Conservation (phyloP, 2,329 filamentous ascomycete species). For the Neofusicoccum sp. region DNA sequence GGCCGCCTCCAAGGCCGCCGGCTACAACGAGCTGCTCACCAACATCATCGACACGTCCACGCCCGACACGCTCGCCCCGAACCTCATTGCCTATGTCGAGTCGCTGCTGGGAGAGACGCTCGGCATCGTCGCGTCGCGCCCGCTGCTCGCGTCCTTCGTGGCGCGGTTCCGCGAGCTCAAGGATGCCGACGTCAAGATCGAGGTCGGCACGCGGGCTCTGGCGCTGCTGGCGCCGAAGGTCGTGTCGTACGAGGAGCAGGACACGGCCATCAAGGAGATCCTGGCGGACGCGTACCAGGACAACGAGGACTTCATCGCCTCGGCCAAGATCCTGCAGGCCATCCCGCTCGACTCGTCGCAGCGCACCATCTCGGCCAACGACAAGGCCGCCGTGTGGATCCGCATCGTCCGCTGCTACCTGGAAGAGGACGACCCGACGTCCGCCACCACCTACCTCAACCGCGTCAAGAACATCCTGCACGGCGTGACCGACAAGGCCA, state of each 20-base stretch:
- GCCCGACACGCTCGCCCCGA: conserved; percentile 50
- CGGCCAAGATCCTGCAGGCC: conserved; percentile 74
- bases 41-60: conserved; percentile 51
- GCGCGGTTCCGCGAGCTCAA: conserved; percentile 59
- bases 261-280: conserved; percentile 73
- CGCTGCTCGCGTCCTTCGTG: conserved; percentile 67
- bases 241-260: conserved; percentile 80
- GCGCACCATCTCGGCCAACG: conserved; percentile 75
- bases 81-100: conserved; percentile 67
- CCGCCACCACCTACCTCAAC: conserved; percentile 85
- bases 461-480: conserved; percentile 92
- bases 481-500: conserved; percentile 68
- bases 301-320: conserved; percentile 75
- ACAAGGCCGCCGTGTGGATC: conserved; percentile 84
- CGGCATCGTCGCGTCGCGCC: conserved; percentile 72
- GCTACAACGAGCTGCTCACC: conserved; percentile 58
- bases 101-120: conserved; percentile 67
- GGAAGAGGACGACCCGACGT: conserved; percentile 86
- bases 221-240: conserved; percentile 63
- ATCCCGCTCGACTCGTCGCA: conserved; percentile 90
- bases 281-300: conserved; percentile 80
- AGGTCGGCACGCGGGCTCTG: conserved; percentile 73
- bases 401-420: conserved; percentile 92
- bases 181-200: conserved; percentile 66
- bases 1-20: conserved; percentile 51